Conservation (phyloP, 352 stramenopile species). For the Phytophthora tubulina region DNA sequence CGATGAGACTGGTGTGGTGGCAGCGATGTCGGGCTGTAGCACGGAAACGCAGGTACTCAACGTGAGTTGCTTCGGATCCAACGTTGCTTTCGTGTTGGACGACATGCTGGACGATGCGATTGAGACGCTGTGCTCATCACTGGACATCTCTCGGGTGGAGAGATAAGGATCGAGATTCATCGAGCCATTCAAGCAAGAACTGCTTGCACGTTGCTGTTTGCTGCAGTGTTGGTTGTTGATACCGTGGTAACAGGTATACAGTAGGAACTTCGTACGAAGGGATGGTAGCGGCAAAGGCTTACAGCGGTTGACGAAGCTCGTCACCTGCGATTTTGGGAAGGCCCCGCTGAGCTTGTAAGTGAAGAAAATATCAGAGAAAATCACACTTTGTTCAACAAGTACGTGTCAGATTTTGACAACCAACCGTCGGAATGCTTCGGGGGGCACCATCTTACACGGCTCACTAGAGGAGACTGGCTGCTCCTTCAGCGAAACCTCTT, state of each 20-base stretch:
- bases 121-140: slow-evolving; percentile 66
- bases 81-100: slow-evolving; percentile 87
- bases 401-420: slow-evolving; percentile 37
- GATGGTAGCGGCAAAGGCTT: slow-evolving; percentile 18
- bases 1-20: slow-evolving; percentile 88
- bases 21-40: slow-evolving; percentile 85
- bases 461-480: slow-evolving; percentile 10
- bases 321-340: slow-evolving; percentile 25
- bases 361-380: slow-evolving; percentile 34
- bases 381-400: slow-evolving; percentile 49
- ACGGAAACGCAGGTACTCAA: slow-evolving; percentile 88
- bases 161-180: slow-evolving; percentile 42
- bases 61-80: slow-evolving; percentile 87
- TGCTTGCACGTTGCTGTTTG: slow-evolving; percentile 8
- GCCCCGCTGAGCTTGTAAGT: slow-evolving; percentile 12
- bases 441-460: slow-evolving; percentile 32
- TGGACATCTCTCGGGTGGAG: slow-evolving; percentile 77
- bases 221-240: slow-evolving; percentile 16
- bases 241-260: slow-evolving; percentile 35
- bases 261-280: slow-evolving; percentile 29
- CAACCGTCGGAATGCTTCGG: slow-evolving; percentile 19
- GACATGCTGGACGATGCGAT: slow-evolving; percentile 79
- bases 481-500: slow-evolving; percentile 28
- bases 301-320: slow-evolving; percentile 20
- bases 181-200: slow-evolving; percentile 11